Conservation (phyloP, 805 yeast species). For the Candida lessepsii region DNA sequence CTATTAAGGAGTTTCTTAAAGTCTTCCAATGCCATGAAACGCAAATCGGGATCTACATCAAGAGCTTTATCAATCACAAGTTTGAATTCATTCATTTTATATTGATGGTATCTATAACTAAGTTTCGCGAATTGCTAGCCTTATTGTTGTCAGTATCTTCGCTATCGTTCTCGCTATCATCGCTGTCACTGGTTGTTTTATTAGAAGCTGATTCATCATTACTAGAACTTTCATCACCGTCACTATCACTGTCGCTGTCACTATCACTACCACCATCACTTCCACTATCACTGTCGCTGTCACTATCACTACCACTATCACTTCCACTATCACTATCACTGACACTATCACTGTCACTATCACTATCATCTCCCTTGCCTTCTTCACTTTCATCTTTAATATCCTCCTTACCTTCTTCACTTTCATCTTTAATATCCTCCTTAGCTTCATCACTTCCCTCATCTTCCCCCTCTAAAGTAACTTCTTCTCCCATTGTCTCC, state of each 20-base stretch:
- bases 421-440: slow-evolving; percentile 4
- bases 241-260: background rate
- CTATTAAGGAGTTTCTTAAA: slow-evolving; percentile 46
- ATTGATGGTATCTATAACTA: slow-evolving; percentile 11
- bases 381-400: slow-evolving; percentile 14
- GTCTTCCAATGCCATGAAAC: slow-evolving; percentile 85
- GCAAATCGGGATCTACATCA: slow-evolving; percentile 75
- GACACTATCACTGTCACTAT: slow-evolving; percentile 9
- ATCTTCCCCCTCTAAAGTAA: slow-evolving; percentile 11
- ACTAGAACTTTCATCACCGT: too few species aligned
- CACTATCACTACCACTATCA: background rate
- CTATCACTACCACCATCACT: background rate
- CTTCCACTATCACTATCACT: slow-evolving; percentile 6
- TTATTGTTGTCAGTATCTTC: too few species aligned
- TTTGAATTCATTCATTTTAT: slow-evolving; percentile 25
- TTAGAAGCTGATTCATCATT: too few species aligned
- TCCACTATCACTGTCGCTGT: background rate
- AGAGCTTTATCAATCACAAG: slow-evolving; percentile 44
- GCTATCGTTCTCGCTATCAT: too few species aligned
- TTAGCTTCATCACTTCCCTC: slow-evolving; percentile 8
- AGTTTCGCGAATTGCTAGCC: slow-evolving; percentile 10
- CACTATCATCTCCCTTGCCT: slow-evolving; percentile 2
- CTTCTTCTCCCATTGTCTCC: slow-evolving; percentile 28
- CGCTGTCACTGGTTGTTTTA: background rate
- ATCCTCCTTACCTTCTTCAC: slow-evolving; percentile 14